Conservation (phyloP, 768 basidiomycete genomes). For the Trametes villosa region DNA sequence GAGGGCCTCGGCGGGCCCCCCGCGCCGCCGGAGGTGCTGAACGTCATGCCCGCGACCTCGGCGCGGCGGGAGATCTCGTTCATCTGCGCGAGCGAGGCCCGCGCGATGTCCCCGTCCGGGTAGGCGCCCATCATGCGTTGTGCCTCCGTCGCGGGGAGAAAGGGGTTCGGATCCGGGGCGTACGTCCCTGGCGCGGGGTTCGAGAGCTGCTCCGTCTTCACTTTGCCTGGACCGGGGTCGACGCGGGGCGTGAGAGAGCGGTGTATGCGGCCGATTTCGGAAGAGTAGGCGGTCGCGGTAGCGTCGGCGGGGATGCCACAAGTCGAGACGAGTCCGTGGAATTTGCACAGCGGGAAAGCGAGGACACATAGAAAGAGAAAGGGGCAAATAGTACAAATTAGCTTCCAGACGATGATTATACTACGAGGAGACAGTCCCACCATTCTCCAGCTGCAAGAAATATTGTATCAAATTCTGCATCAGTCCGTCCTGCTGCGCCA, state of each 20-base stretch:
- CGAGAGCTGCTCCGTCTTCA: conserved; percentile 37
- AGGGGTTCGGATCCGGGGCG: conserved; percentile 46
- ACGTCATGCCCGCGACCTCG: conserved; percentile 47
- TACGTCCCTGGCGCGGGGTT: conserved; percentile 22
- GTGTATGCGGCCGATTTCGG: conserved; percentile 10
- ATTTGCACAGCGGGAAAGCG: conserved; percentile 37
- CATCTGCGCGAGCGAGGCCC: conserved; percentile 75
- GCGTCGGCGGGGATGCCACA: conserved; percentile 4
- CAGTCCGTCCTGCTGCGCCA: conserved; percentile 84
- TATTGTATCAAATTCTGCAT: conserved; percentile 84
- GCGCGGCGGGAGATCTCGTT: conserved; percentile 75
- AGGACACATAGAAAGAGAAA: conserved; percentile 18
- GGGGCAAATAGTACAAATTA: conserved; percentile 34
- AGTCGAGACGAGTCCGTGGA: conserved; percentile 18
- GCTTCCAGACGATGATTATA: conserved; percentile 39
- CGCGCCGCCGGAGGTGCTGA: conserved; percentile 15
- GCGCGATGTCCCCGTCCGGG: conserved; percentile 61
- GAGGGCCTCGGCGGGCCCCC: conserved; percentile 26
- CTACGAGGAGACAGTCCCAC: conserved; percentile 43
- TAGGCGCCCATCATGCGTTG: conserved; percentile 55
- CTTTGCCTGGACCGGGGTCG: conserved; percentile 34
- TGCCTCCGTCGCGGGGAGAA: conserved; percentile 61
- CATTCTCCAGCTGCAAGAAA: conserved; percentile 72
- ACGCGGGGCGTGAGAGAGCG: conserved; percentile 3
- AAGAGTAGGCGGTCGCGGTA: background rate